Evolutionary conservation across 2,329 filamentous ascomycete genomes (phyloP).

Genomic region (Talaromyces sp.): DNA sequence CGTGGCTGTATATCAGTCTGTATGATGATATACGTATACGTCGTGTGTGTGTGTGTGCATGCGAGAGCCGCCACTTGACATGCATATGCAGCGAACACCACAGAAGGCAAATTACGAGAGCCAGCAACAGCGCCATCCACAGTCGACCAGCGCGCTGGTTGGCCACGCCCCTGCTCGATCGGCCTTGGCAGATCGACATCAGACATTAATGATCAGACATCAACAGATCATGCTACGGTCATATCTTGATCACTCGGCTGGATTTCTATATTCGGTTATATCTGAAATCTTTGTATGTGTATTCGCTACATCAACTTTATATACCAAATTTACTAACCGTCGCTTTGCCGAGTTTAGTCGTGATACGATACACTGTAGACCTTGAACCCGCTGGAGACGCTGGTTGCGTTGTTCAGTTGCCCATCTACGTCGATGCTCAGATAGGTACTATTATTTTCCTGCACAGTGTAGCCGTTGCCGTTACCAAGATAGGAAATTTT

Average conservation of each 20-base stretch:
- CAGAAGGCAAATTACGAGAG: not conserved
- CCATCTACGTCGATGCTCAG: slow-evolving; percentile 9
- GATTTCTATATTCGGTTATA: not conserved
- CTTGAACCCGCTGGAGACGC: not conserved
- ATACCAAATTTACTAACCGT: not conserved
- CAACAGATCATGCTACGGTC: not conserved
- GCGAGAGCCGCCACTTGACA: not conserved
- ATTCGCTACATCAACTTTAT: not conserved
- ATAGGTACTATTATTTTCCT: slow-evolving; percentile 16
- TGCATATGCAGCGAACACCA: not conserved
- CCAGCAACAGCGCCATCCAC: not conserved
- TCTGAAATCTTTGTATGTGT: not conserved
- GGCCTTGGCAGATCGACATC: not conserved
- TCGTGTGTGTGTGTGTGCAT: not conserved
- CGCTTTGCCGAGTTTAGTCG: not conserved
- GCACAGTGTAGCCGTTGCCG: slow-evolving; percentile 28
- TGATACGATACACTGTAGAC: slow-evolving; percentile 11
- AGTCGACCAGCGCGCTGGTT: not conserved
- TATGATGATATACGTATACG: not conserved
- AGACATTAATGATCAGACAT: not conserved
- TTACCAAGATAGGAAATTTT: slow-evolving; percentile 30
- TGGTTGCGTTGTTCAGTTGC: not conserved
- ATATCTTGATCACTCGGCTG: not conserved
- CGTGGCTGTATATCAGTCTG: not conserved
- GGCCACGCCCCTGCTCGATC: not conserved